These are phyloP conservation scores for Ogataea paraovalis DNA, from an alignment of 805 yeast genomes.

Conservation along the genomic window DNA sequence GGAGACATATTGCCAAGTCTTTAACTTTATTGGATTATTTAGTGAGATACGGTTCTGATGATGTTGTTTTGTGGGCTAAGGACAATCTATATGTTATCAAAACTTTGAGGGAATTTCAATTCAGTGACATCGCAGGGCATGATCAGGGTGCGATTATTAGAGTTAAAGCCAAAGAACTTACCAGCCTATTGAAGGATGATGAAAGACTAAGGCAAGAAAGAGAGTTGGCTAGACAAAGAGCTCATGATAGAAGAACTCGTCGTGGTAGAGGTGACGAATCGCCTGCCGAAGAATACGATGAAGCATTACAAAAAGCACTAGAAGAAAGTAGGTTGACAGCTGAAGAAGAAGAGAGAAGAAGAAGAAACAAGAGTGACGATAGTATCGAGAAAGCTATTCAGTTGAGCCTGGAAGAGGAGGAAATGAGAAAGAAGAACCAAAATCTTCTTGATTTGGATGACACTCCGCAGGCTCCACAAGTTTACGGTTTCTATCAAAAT, in stretches of 20 bases:
- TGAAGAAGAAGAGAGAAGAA: conserved; percentile 69
- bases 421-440: conserved; percentile 47
- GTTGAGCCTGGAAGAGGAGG: conserved; percentile 74
- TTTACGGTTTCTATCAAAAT: conserved; percentile 27
- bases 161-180: conserved; percentile 85
- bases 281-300: conserved; percentile 51
- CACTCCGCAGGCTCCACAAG: conserved; percentile 32
- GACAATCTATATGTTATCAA: conserved; percentile 85
- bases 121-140: conserved; percentile 66
- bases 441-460: conserved; percentile 52
- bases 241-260: conserved; percentile 30
- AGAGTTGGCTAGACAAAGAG: conserved; percentile 32
- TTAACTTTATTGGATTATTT: conserved; percentile 84
- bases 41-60: conserved; percentile 80
- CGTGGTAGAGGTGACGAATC: conserved; percentile 26
- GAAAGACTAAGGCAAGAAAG: conserved; percentile 76
- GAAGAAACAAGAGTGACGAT: conserved; percentile 50
- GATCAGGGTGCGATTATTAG: conserved; percentile 90
- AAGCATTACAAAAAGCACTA: conserved; percentile 73
- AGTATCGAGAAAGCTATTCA: conserved; percentile 67
- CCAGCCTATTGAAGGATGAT: conserved; percentile 73
- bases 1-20: conserved; percentile 95
- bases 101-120: conserved; percentile 86
- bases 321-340: conserved; percentile 80
- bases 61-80: conserved; percentile 87